Base-by-base conservation (phyloP, 2,329 filamentous ascomycete genomes). In the Cercospora brassicicola region DNA sequence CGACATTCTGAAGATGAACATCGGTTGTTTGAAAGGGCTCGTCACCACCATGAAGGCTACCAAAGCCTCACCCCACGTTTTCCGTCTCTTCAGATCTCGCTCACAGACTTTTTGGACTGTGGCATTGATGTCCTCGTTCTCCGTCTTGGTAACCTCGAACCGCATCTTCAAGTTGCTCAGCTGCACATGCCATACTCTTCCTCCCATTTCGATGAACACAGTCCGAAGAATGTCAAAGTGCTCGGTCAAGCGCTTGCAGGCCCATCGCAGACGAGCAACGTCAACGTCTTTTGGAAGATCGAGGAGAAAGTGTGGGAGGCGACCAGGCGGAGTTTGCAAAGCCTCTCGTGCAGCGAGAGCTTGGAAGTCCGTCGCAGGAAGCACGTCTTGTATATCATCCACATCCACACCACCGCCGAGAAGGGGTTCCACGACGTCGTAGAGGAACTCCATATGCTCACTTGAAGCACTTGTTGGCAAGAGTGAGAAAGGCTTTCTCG, bases 151-250 rank as follows among this genome's bases (percentile, higher is more conserved):
- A 11, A 20, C 11, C 8, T 36, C 59, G 36, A 73, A 65, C 11
- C 81, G 64, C 79, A 77, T 57, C 79, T 80, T 13, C 75, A 77
- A 7, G 77, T 81, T 31, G 81, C 78, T 55, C 75, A 77, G 20
- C 76, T 79, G 3, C 81, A 86, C 59, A 78, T 83, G 26, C 75
- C 75, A 64, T 82, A 83, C 8, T 78, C 78, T 28, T 83, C 78
- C 23, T 84, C 77, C 66, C 81, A 81, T 1, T 0, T 80, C 76
- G 2, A 84, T 79, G 64, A 88, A 88, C 0, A 83, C 82, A 0
- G 87, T 87, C 23, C 86, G 83, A 7, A 89, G 79, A 30, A 86
- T 84, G 78, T 82, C 75, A 85, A 69, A 69, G 10, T 67, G 63
- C 36, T 72, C 65, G 15, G 66, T 30, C 31, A 73, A 62, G 13